phyloP scores from a whole-genome alignment of 2,329 filamentous ascomycete species.

The Pseudonectria foliicola region DNA sequence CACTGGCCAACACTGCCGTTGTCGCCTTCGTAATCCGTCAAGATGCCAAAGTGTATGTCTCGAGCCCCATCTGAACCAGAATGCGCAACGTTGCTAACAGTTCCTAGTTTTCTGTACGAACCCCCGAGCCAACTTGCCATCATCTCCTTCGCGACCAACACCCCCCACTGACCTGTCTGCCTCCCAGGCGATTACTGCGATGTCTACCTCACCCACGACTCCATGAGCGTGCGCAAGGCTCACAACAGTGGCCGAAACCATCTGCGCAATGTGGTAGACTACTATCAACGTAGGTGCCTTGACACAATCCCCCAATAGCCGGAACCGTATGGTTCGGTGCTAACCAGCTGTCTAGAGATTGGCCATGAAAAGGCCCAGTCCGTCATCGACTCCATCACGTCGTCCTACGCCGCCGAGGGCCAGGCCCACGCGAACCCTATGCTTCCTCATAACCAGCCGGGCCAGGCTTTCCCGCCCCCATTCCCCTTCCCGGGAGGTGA shows the following conservation, averaged over 20 bases:
- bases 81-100: constrained; percentile 29
- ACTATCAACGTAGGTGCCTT: constrained; percentile 74
- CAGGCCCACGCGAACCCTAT: constrained; percentile 81
- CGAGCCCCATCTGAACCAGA: constrained; percentile 5
- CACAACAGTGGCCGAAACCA: constrained; percentile 97
- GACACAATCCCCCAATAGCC: background rate
- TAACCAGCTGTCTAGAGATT: constrained; percentile 57
- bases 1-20: background rate
- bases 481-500: constrained; percentile 56
- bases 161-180: constrained; percentile 24
- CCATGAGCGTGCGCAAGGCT: constrained; percentile 98
- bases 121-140: too few species aligned
- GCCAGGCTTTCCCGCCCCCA: constrained; percentile 42
- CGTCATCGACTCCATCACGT: constrained; percentile 96
- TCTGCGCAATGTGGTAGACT: constrained; percentile 93
- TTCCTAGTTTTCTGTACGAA: constrained; percentile 18
- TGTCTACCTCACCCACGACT: constrained; percentile 99
- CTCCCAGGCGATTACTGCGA: constrained; percentile 84
- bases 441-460: constrained; percentile 62
- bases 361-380: constrained; percentile 97
- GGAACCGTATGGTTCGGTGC: constrained; percentile 3
- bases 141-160: constrained; percentile 5
- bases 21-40: constrained; percentile 25
- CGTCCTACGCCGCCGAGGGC: constrained; percentile 89
- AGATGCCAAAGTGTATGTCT: constrained; percentile 81